Evolutionary conservation across 2,329 filamentous ascomycete species (phyloP), one percentile per base, ranked within the genome.

Genomic region (Aspergillus udagawae): DNA sequence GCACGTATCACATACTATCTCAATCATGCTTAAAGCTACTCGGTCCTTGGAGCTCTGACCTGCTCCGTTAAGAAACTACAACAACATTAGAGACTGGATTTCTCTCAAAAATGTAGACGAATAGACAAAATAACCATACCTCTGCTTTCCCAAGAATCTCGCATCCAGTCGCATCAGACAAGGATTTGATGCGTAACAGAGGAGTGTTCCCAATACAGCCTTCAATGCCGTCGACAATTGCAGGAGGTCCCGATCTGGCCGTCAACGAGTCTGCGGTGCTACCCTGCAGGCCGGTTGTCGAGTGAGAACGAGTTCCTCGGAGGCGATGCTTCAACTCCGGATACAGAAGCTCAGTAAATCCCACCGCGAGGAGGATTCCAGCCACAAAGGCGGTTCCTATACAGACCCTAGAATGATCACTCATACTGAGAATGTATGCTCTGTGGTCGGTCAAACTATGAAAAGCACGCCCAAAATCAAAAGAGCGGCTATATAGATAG

Each of bases 1-100:
- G 7, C 9, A 44, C 38, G 28, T 49, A n/a, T 57, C 20, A 23
- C 63, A 57, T 74, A 82, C 81, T 70, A 80, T 79, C 56, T 85
- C 78, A 71, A 99, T 96, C 81, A 97, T 95, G 75, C 84, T 89
- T 41, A 97, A 82, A 1, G 94, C 94, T 14, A 99, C 94, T 53
- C 94, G 86, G 75, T 99, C 94, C 75, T 99, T 99, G 44, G 94
- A 92, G 65, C 90, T 94, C 67, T 91, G 90, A 17, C 94, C 94
- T 3, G 92, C 93, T 51, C 92, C 94, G 76, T 99, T 97, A 54
- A 99, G 83, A 70, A 96, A 95, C 82, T 83, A 1, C 44, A 7
- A n/a, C 47, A 47, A 5, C 51, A 55, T 67, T 49, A 68, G 61
- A 35, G 56, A 21, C 4, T 32, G 3, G 32, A 12, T 20, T 25